Percentiles rank a stretch among this genome's conserved stretches.
phyloP scores from a whole-genome alignment of 108 stramenopile species.

The Cylindrotheca fusiformis region DNA sequence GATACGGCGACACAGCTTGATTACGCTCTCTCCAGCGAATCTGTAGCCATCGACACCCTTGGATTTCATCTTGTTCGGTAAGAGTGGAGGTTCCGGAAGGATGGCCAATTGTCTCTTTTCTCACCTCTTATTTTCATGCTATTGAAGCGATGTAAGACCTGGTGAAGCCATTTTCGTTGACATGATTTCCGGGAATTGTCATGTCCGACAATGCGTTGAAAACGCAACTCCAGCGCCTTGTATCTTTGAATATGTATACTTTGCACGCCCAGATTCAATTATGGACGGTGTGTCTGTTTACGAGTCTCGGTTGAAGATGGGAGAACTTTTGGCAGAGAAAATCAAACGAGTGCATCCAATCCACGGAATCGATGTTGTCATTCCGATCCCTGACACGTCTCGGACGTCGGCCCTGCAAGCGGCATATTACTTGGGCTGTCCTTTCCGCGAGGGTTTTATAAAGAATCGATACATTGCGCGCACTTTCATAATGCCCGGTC shows the following conservation, averaged over 20 bases:
- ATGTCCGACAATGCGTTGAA: conserved; percentile 56
- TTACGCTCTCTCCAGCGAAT: conserved; percentile 92
- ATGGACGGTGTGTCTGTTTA: conserved; percentile 98
- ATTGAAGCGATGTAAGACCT: conserved; percentile 82
- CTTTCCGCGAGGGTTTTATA: conserved; percentile 97
- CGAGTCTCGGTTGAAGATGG: conserved; percentile 96
- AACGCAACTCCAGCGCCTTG: conserved; percentile 72
- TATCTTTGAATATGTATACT: conserved; percentile 99
- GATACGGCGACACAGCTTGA: conserved; percentile 47
- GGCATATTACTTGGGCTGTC: conserved; percentile 78
- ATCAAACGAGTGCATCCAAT: conserved; percentile 83
- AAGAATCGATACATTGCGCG: conserved; percentile 99
- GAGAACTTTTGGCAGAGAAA: conserved; percentile 91
- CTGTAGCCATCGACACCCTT: conserved; percentile 97
- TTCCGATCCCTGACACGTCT: conserved; percentile 98
- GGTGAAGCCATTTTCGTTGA: conserved; percentile 94
- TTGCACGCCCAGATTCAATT: conserved; percentile 98
- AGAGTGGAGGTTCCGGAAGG: conserved; percentile 1
- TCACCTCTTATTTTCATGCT: conserved; percentile 1
- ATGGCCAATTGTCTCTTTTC: conserved; percentile 4
- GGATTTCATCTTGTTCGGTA: conserved; percentile 88
- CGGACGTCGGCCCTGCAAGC: conserved; percentile 93
- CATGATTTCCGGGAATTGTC: conserved; percentile 72
- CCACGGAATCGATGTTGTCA: conserved; percentile 96
- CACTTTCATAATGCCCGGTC: conserved; percentile 99